phyloP scores from a whole-genome alignment of 2,329 filamentous ascomycete genomes.

The Penicillium sp. region DNA sequence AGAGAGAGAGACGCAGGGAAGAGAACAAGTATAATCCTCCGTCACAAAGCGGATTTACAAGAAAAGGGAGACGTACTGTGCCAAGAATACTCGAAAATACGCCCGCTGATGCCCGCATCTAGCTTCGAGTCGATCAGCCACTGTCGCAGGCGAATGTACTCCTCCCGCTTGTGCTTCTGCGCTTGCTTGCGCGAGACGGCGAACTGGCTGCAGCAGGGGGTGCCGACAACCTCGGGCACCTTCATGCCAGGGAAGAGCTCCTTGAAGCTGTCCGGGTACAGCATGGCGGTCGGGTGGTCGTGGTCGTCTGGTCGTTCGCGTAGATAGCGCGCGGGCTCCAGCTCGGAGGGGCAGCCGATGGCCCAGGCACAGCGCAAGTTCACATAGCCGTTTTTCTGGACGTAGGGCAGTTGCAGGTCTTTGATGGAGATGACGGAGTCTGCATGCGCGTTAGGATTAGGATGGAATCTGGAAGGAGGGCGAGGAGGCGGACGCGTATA shows the following conservation, averaged over 20 bases:
- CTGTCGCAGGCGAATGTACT: slow-evolving; percentile 47
- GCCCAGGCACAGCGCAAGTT: slow-evolving; percentile 34
- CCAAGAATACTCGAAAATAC: slow-evolving; percentile 56
- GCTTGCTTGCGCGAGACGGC: slow-evolving; percentile 48
- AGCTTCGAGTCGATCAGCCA: slow-evolving; percentile 50
- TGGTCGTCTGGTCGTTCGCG: slow-evolving; percentile 25
- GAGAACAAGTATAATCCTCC: too few species aligned
- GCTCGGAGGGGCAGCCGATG: slow-evolving; percentile 38
- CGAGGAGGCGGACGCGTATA: slow-evolving; percentile 2
- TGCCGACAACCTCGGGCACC: slow-evolving; percentile 44
- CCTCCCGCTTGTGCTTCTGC: slow-evolving; percentile 38
- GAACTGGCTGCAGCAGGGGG: slow-evolving; percentile 54
- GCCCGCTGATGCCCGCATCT: slow-evolving; percentile 47
- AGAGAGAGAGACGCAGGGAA: too few species aligned
- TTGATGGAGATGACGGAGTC: slow-evolving; percentile 27
- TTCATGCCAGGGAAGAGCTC: slow-evolving; percentile 41
- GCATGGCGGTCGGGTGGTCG: slow-evolving; percentile 27
- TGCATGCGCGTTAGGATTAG: slow-evolving; percentile 3
- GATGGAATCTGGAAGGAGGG: not conserved
- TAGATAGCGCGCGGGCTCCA: slow-evolving; percentile 33
- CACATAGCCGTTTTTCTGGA: slow-evolving; percentile 35
- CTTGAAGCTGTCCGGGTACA: slow-evolving; percentile 39
- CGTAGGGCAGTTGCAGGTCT: slow-evolving; percentile 29
- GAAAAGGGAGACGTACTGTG: slow-evolving; percentile 47
- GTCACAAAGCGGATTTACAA: slow-evolving; percentile 18